These are phyloP conservation scores for Annulohypoxylon bovei DNA, from an alignment of 495 filamentous ascomycete species.

Conservation along the genomic window DNA sequence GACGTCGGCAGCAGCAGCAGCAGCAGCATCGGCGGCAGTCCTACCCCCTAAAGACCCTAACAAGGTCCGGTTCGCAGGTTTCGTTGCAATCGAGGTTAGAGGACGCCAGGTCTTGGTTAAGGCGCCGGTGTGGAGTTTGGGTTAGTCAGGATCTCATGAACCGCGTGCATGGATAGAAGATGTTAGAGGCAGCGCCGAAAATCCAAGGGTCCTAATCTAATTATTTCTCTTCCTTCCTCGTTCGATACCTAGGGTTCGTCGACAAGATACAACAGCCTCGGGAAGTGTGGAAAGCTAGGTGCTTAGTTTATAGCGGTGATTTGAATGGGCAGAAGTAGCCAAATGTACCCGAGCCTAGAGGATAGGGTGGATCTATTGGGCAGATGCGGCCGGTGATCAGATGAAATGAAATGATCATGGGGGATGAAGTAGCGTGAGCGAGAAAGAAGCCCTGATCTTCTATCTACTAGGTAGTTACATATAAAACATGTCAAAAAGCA, in stretches of 20 bases:
- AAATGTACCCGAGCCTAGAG: neutral
- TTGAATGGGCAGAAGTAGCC: neutral
- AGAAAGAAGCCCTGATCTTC: too few species aligned
- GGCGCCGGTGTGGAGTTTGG: slow-evolving; percentile 84
- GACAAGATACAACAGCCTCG: neutral
- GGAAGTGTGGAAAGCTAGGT: neutral
- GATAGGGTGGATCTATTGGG: neutral
- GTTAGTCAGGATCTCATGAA: slow-evolving; percentile 33
- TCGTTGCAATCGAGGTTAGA: slow-evolving; percentile 85
- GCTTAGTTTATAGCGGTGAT: neutral
- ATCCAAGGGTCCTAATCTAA: slow-evolving; percentile 20
- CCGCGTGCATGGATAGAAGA: neutral
- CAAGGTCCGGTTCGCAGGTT: slow-evolving; percentile 83
- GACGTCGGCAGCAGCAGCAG: slow-evolving; percentile 57
- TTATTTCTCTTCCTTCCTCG: slow-evolving; percentile 15
- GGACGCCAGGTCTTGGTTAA: slow-evolving; percentile 85
- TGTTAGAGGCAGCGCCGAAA: neutral
- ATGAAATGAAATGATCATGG: neutral
- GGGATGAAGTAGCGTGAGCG: neutral
- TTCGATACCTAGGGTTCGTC: neutral
- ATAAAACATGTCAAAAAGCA: too few species aligned
- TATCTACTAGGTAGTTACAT: too few species aligned
- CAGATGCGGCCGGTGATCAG: neutral
- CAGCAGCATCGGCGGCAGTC: slow-evolving; percentile 41
- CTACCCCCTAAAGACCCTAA: slow-evolving; percentile 53